Conservation (phyloP, 306 rosid genomes). For the Trichosanthes cucumerina region DNA sequence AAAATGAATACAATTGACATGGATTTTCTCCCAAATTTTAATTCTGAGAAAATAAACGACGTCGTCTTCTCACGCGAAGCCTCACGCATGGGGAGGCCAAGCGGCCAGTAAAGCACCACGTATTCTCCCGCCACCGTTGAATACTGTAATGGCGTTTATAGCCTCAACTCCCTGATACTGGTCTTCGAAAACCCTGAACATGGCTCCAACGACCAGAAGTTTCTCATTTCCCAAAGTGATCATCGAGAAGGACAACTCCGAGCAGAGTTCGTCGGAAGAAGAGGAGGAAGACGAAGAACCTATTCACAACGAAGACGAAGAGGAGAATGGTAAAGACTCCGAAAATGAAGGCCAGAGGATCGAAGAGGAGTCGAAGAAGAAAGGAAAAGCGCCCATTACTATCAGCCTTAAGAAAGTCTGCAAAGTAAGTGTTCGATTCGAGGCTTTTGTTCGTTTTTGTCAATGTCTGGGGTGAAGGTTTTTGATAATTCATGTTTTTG, state of each 20-base stretch:
- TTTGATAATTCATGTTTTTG: not conserved
- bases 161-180: not conserved
- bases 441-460: not conserved
- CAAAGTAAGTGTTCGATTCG: conserved; percentile 35
- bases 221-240: conserved; percentile 51
- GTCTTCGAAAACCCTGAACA: conserved; percentile 13
- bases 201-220: conserved; percentile 63
- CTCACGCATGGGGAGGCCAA: not conserved
- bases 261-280: conserved; percentile 57
- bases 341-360: conserved; percentile 15
- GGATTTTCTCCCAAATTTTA: no score
- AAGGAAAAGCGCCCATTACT: conserved; percentile 56
- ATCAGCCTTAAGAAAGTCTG: conserved; percentile 72
- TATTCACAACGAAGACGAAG: conserved; percentile 11
- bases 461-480: not conserved
- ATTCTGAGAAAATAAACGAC: not conserved
- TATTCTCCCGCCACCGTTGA: conserved; percentile 34
- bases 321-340: conserved; percentile 17
- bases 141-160: not conserved
- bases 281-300: conserved; percentile 18
- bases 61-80: not conserved
- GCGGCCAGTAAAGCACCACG: conserved; percentile 31
- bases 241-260: conserved; percentile 69
- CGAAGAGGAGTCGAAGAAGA: conserved; percentile 29
- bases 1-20: no score